phyloP scores from a whole-genome alignment of 2,329 filamentous ascomycete genomes.

The Gnomoniopsis sp. region DNA sequence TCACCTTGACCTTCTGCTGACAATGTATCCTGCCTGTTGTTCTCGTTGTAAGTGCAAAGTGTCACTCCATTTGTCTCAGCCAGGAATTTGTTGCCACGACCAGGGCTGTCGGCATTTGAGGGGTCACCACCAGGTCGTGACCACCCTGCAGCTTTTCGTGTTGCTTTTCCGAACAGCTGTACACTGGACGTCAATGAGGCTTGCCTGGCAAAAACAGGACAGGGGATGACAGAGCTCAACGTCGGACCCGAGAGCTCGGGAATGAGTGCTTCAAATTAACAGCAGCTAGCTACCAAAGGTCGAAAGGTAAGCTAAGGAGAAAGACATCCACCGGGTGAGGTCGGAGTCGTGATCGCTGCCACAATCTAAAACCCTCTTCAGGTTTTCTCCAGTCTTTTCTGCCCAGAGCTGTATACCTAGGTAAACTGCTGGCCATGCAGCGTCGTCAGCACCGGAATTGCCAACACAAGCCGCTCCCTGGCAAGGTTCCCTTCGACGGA shows the following conservation, averaged over 20 bases:
- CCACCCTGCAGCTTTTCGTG: not conserved
- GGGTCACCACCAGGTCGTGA: not conserved
- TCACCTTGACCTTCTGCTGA: too few species aligned
- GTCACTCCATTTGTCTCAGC: not conserved
- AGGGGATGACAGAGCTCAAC: not conserved
- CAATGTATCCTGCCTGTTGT: too few species aligned
- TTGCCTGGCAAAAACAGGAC: not conserved
- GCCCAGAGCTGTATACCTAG: not conserved
- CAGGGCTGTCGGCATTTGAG: not conserved
- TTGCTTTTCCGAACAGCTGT: not conserved
- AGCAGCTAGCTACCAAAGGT: not conserved
- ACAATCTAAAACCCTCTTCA: not conserved
- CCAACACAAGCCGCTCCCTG: not conserved
- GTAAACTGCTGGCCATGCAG: not conserved
- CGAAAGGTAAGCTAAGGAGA: not conserved
- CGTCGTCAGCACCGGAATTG: not conserved
- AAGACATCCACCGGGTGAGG: not conserved
- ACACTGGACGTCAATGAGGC: not conserved
- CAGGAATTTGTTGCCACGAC: not conserved
- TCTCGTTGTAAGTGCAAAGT: too few species aligned
- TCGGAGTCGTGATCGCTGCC: not conserved
- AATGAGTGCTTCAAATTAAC: not conserved
- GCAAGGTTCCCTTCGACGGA: not conserved
- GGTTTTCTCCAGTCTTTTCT: not conserved
- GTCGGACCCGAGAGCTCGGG: not conserved